Evolutionary conservation across 2,329 filamentous ascomycete species (phyloP).

Genomic region (Esteya vermicola): DNA sequence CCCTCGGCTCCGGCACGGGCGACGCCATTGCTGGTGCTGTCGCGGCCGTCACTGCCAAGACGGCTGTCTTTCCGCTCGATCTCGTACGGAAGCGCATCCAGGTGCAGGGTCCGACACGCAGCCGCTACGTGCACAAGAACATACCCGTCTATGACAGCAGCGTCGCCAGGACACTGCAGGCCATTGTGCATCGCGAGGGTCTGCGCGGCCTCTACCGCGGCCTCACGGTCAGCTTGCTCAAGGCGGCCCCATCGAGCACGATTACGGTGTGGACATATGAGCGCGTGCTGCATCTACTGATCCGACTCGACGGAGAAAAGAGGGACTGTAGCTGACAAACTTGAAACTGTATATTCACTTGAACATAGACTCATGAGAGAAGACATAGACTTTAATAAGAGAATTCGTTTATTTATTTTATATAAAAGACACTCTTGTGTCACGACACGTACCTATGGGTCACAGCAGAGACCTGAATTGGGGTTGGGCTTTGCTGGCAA

Average conservation of each 20-base stretch:
- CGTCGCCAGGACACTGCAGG: conserved; percentile 48
- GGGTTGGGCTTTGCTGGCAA: too few relatives aligned
- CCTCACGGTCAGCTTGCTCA: conserved; percentile 74
- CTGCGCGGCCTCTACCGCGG: conserved; percentile 74
- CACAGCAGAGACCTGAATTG: too few relatives aligned
- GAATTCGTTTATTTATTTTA: too few relatives aligned
- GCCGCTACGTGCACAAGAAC: conserved; percentile 66
- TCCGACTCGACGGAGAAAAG: conserved; percentile 17
- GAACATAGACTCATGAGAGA: too few relatives aligned
- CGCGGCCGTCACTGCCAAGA: conserved; percentile 74
- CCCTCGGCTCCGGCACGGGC: conserved; percentile 55
- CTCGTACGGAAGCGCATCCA: conserved; percentile 86
- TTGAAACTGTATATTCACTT: too few relatives aligned
- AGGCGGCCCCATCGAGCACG: conserved; percentile 85
- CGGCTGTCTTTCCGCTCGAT: conserved; percentile 82
- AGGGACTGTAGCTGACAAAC: background rate
- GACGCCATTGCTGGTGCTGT: conserved; percentile 73
- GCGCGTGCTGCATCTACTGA: conserved; percentile 49
- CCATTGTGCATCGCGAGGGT: conserved; percentile 62
- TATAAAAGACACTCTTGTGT: too few relatives aligned
- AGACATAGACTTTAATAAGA: too few relatives aligned
- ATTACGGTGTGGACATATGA: conserved; percentile 96
- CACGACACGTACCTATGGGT: too few relatives aligned
- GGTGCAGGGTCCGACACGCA: conserved; percentile 80
- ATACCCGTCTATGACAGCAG: conserved; percentile 69